phyloP scores from a whole-genome alignment of 2,329 filamentous ascomycete genomes.

The Cladophialophora bantiana region DNA sequence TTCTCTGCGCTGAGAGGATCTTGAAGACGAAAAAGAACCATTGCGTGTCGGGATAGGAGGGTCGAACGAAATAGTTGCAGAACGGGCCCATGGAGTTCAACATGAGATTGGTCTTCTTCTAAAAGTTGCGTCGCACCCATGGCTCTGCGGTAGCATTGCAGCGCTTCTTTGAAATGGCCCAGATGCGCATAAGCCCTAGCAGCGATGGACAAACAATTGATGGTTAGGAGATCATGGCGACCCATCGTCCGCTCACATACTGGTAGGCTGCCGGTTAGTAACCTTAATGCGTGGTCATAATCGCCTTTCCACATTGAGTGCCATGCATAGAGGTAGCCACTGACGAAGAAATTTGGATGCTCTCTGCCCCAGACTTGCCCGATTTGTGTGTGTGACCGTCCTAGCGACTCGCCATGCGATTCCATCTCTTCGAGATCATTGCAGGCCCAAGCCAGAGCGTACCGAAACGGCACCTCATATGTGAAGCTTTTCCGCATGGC shows the following conservation, averaged over 20 bases:
- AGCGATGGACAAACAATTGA: slow-evolving; percentile 33
- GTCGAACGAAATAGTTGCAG: slow-evolving; percentile 11
- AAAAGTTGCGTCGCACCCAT: slow-evolving; percentile 10
- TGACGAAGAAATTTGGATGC: slow-evolving; percentile 36
- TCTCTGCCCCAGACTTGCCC: slow-evolving; percentile 22
- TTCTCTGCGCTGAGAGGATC: slow-evolving; percentile 14
- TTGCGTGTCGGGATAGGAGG: slow-evolving; percentile 6
- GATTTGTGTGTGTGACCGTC: slow-evolving; percentile 19
- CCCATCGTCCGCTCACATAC: slow-evolving; percentile 35
- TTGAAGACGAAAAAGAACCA: neutral
- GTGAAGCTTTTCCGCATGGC: slow-evolving; percentile 16
- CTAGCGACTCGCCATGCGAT: slow-evolving; percentile 20
- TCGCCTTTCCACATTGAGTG: slow-evolving; percentile 20
- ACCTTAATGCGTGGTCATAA: slow-evolving; percentile 14
- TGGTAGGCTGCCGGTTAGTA: slow-evolving; percentile 24
- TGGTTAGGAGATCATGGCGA: slow-evolving; percentile 30
- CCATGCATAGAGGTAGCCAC: slow-evolving; percentile 33
- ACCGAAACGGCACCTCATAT: slow-evolving; percentile 26
- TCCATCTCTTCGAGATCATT: slow-evolving; percentile 15
- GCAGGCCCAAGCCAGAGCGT: slow-evolving; percentile 25
- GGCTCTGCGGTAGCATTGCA: slow-evolving; percentile 3
- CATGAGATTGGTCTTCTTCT: slow-evolving; percentile 10
- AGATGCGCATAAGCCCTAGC: slow-evolving; percentile 26
- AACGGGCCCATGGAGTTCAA: slow-evolving; percentile 3
- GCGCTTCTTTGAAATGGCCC: neutral